phyloP scores from a whole-genome alignment of 2,329 filamentous ascomycete genomes.

The Trichoderma citrinoviride region DNA sequence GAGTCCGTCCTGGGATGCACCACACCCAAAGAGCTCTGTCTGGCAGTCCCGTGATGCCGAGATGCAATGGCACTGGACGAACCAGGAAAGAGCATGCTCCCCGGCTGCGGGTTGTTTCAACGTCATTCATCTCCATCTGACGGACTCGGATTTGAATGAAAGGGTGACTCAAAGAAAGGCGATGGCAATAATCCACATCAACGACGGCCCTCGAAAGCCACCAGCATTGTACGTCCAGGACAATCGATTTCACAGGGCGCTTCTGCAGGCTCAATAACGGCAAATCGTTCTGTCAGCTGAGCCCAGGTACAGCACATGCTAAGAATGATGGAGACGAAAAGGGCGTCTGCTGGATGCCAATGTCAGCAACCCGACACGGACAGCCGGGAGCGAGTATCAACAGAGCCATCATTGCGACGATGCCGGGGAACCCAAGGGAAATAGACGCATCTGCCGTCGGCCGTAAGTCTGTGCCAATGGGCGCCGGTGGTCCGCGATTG shows the following conservation, averaged over 20 bases:
- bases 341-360: background rate
- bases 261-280: background rate
- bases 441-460: background rate
- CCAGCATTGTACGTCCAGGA: background rate
- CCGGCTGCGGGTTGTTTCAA: background rate
- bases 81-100: background rate
- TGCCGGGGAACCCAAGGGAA: background rate
- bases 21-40: background rate
- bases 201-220: background rate
- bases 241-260: too few relatives aligned
- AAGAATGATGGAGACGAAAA: background rate
- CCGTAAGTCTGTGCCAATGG: background rate
- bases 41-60: conserved; percentile 4
- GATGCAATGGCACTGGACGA: conserved; percentile 1
- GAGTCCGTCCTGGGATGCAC: background rate
- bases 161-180: background rate
- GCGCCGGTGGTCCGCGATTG: background rate
- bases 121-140: conserved; percentile 3
- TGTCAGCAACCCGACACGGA: background rate
- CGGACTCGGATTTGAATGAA: background rate
- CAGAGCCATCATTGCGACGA: background rate
- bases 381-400: background rate
- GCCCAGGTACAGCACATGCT: background rate
- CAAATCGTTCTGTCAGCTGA: background rate
- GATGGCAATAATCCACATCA: background rate